Evolutionary conservation across 148 eudicot species (phyloP).

Genomic region (Cornus florida): DNA sequence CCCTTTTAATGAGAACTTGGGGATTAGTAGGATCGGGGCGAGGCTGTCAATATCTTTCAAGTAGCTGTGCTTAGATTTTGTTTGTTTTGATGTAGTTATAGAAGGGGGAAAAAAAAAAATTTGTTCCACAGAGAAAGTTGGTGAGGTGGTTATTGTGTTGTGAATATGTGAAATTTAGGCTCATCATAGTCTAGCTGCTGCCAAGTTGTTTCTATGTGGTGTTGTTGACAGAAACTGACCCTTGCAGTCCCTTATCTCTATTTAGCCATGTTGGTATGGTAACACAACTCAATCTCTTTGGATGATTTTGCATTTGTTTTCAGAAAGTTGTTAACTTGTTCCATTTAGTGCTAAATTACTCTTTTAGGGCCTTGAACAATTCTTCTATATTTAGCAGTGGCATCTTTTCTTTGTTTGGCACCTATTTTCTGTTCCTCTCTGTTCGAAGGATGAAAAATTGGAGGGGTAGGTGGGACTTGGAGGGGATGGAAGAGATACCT

Average conservation of each 20-base stretch:
- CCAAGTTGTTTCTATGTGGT: neutral
- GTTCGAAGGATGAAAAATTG: too few relatives aligned
- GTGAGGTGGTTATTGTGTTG: neutral
- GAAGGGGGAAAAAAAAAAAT: neutral
- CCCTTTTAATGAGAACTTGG: neutral
- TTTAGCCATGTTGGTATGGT: neutral
- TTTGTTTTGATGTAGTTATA: slow-evolving; percentile 10
- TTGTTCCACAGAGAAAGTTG: neutral
- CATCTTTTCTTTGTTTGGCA: neutral
- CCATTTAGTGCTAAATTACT: too few relatives aligned
- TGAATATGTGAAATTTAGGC: neutral
- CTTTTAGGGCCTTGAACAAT: neutral
- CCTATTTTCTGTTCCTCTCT: neutral
- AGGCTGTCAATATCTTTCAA: neutral
- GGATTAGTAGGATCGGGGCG: neutral
- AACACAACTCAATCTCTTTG: too few relatives aligned
- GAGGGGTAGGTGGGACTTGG: too few relatives aligned
- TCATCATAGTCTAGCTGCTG: neutral
- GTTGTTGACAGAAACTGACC: neutral
- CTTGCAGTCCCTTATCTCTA: neutral
- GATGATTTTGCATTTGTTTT: too few relatives aligned
- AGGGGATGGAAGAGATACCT: too few relatives aligned
- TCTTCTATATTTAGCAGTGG: neutral
- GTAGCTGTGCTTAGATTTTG: slow-evolving; percentile 4
- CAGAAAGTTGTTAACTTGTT: too few relatives aligned